Evolutionary conservation across 1,139 yeast genomes (phyloP), one percentile per base, ranked within the genome.

Genomic region (Chernovozyma sophiae-reginae): DNA sequence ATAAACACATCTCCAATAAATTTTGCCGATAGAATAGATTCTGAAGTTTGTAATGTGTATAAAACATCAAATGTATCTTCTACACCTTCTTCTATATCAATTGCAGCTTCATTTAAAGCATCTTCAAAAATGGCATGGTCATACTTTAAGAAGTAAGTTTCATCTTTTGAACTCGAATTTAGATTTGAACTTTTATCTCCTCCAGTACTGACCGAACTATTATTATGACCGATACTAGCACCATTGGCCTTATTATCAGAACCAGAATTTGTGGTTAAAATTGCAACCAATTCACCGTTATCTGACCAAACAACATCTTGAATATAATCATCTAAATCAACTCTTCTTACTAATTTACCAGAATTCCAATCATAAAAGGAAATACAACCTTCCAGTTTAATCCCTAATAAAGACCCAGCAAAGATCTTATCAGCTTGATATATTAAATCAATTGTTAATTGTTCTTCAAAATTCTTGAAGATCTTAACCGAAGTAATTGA

Each of bases 1-100:
- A 92, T 79, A 58, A 90, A 90, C 31, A 94, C 97, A 65, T 92
- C 97, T 48, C 98, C 98, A 52, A 90, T 87, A 86, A 97, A 92
- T 58, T 82, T 82, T 52, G 97, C 97, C 16, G 95, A 83, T 43
- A 86, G 78, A 30, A 92, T 79, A 23, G 82, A 66, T 56, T 92
- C 98, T 4, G 72, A 54, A 13, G 73, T 65, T 39, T 80, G 78
- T 44, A 89, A 76, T 44, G 94, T 95, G 54, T 81, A 78, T 41
- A 86, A 68, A 22, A 90, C 94, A 43, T 86, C 95, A 59, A 94
- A 87, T 10, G 94, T 77, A 31, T 76, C 81, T 54, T 84, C 96
- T 30, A 85, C 86, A 46, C 96, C 97, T 56, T 87, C 96, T 54
- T 86, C 94, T 12, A 81, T 79, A 51, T 81, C 86, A 41, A 79